These are phyloP conservation scores for Geotrichum fermentans DNA, from an alignment of 1,139 yeast genomes.

Conservation along the genomic window DNA sequence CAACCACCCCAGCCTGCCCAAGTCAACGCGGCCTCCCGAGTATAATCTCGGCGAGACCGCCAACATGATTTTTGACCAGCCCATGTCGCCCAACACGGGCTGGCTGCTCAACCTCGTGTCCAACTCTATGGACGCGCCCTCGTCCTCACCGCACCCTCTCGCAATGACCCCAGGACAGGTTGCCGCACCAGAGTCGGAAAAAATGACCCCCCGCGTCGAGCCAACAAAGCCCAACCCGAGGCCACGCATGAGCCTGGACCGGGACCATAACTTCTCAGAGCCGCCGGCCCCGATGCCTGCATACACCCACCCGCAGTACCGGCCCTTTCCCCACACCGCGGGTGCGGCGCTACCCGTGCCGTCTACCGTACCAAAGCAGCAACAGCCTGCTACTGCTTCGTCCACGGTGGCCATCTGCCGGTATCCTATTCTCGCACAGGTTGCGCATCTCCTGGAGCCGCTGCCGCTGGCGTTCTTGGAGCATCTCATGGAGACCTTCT, in stretches of 20 bases:
- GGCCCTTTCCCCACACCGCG: not conserved
- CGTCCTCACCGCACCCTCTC: not conserved
- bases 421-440: constrained; percentile 33
- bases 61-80: constrained; percentile 11
- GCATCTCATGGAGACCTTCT: constrained; percentile 24
- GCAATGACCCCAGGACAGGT: not conserved
- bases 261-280: constrained; percentile 8
- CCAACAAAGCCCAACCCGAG: no score
- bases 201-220: not conserved
- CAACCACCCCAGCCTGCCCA: not conserved
- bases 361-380: not conserved
- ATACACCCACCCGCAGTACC: not conserved
- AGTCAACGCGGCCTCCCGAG: not conserved
- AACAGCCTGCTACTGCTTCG: no score
- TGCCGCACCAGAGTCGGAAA: constrained; percentile 1
- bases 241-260: not conserved
- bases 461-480: constrained; percentile 14
- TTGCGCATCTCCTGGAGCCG: constrained; percentile 21
- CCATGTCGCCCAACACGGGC: constrained; percentile 17
- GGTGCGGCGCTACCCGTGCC: not conserved
- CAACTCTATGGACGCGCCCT: constrained; percentile 5
- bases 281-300: not conserved
- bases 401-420: no score
- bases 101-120: constrained; percentile 18
- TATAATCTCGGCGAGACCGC: not conserved